phyloP scores from a whole-genome alignment of 2,329 filamentous ascomycete species.

The Aplosporella prunicola region DNA sequence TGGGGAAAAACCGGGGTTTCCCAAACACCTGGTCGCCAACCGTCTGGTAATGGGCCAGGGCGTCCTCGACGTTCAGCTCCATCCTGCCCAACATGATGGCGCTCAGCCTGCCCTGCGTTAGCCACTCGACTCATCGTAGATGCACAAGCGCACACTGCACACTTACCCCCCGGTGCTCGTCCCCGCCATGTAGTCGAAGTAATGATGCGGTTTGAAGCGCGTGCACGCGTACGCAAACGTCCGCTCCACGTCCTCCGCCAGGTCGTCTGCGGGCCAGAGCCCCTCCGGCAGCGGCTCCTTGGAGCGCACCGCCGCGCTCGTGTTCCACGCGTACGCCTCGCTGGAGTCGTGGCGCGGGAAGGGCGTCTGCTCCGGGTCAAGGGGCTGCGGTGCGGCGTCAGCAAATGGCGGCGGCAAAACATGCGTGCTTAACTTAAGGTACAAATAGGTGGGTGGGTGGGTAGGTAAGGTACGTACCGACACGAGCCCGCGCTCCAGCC shows the following conservation, averaged over 20 bases:
- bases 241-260: not conserved
- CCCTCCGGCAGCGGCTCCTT: not conserved
- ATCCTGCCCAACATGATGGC: constrained; percentile 18
- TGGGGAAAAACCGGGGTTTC: constrained; percentile 5
- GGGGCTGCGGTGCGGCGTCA: not conserved
- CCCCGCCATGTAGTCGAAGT: constrained; percentile 16
- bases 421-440: too few species aligned
- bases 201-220: constrained; percentile 15
- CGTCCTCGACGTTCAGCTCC: constrained; percentile 13
- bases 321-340: constrained; percentile 8
- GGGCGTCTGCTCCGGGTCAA: not conserved
- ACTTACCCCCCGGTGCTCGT: constrained; percentile 17
- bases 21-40: constrained; percentile 14
- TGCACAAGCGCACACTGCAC: too few species aligned
- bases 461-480: too few species aligned
- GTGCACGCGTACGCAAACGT: not conserved
- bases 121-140: not conserved
- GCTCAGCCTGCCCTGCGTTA: constrained; percentile 10
- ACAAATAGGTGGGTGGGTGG: too few species aligned
- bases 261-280: not conserved
- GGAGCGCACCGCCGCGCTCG: too few species aligned
- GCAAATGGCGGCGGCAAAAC: too few species aligned
- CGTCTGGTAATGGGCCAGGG: constrained; percentile 11
- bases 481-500: constrained; percentile 8
- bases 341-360: constrained; percentile 5